Evolutionary conservation across 2,329 filamentous ascomycete genomes (phyloP).

Genomic region (Nannizzia gypsea): DNA sequence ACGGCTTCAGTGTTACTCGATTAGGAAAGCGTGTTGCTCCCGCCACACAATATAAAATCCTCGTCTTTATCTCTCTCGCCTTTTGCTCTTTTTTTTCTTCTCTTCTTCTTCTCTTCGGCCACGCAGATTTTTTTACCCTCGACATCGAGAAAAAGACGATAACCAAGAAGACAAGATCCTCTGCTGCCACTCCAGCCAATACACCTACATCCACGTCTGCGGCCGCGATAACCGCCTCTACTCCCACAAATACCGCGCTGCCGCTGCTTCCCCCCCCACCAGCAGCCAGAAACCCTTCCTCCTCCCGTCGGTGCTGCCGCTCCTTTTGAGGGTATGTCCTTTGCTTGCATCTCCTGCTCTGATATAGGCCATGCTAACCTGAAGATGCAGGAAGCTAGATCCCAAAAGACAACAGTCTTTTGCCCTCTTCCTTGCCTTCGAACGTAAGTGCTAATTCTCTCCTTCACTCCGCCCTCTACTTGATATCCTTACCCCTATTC

Average conservation of each 20-base stretch:
- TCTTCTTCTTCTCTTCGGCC: slow-evolving; percentile 6
- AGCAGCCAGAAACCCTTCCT: not conserved
- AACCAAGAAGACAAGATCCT: not conserved
- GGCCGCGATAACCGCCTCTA: no score
- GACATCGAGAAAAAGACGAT: not conserved
- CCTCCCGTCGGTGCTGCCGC: not conserved
- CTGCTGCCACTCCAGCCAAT: no score
- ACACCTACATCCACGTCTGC: no score
- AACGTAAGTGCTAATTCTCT: not conserved
- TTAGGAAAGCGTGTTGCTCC: not conserved
- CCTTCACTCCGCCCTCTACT: not conserved
- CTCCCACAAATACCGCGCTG: not conserved
- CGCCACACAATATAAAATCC: not conserved
- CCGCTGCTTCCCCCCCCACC: not conserved
- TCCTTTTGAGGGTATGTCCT: not conserved
- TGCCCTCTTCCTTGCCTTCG: not conserved
- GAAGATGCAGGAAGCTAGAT: not conserved
- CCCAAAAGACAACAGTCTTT: not conserved
- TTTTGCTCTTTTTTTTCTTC: slow-evolving; percentile 7
- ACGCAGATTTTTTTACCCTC: slow-evolving; percentile 5
- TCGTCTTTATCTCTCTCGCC: slow-evolving; percentile 6
- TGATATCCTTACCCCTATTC: not conserved
- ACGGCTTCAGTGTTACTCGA: slow-evolving; percentile 1
- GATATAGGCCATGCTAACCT: not conserved
- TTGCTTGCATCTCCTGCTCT: not conserved